These are phyloP conservation scores for Cucumis sativus DNA, from an alignment of 306 rosid species.

Conservation along the genomic window DNA sequence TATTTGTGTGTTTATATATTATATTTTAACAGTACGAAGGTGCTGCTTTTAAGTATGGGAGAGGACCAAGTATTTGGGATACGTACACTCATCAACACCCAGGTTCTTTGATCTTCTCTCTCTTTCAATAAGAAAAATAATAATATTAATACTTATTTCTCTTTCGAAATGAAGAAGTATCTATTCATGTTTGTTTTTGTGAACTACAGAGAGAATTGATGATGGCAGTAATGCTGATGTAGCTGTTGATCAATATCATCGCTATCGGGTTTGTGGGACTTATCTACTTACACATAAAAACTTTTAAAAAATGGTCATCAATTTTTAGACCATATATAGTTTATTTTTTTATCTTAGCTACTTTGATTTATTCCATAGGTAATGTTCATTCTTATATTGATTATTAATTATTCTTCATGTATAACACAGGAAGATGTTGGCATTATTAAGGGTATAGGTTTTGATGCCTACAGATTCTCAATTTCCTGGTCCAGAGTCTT, in stretches of 20 bases:
- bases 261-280: background rate
- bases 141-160: too few relatives aligned
- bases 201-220: constrained; percentile 18
- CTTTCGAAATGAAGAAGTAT: too few relatives aligned
- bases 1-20: too few relatives aligned
- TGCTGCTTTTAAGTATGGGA: constrained; percentile 14
- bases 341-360: too few relatives aligned
- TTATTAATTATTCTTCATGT: background rate
- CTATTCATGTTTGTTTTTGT: background rate
- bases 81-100: constrained; percentile 17
- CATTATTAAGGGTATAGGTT: constrained; percentile 25
- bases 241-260: constrained; percentile 29
- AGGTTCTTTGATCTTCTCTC: background rate
- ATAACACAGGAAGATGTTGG: constrained; percentile 58
- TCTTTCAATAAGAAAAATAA: background rate
- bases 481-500: background rate
- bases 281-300: too few relatives aligned
- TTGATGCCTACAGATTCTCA: background rate
- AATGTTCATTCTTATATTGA: too few relatives aligned
- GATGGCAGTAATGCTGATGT: constrained; percentile 27
- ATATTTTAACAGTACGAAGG: constrained; percentile 11
- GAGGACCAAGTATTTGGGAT: constrained; percentile 20
- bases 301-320: too few relatives aligned
- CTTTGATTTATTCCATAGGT: too few relatives aligned
- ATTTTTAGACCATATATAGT: too few relatives aligned